Evolutionary conservation across 441 rosid species (phyloP).

Genomic region (Manihot esculenta): DNA sequence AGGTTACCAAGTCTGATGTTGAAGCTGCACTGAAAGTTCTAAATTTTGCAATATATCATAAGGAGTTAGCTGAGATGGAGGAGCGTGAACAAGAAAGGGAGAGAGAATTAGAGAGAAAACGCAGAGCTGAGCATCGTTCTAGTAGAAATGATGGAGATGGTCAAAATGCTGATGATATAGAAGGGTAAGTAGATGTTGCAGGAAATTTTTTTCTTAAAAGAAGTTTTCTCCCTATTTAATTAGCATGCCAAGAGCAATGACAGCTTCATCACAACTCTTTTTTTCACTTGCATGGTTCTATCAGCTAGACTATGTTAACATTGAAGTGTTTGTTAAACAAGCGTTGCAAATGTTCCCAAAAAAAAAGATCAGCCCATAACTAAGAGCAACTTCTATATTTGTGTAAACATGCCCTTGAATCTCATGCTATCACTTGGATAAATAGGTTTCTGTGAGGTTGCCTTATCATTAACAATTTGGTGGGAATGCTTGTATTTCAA

Average conservation of each 20-base stretch:
- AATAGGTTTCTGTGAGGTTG: neutral
- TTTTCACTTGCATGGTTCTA: neutral
- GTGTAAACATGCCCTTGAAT: too few relatives aligned
- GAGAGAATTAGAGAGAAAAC: slow-evolving; percentile 62
- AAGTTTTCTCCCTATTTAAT: neutral
- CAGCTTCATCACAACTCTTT: neutral
- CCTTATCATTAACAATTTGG: neutral
- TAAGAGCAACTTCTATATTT: too few relatives aligned
- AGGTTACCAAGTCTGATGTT: slow-evolving; percentile 85
- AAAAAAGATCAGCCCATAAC: too few relatives aligned
- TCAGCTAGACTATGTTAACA: too few relatives aligned
- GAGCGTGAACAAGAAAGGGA: slow-evolving; percentile 81
- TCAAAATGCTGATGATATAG: slow-evolving; percentile 29
- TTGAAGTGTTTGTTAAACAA: too few relatives aligned
- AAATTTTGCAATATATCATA: slow-evolving; percentile 96
- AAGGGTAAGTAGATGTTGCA: slow-evolving; percentile 43
- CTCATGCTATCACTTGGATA: neutral
- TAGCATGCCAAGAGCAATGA: neutral
- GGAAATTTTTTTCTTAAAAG: neutral
- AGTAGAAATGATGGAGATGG: slow-evolving; percentile 31
- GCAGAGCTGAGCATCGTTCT: slow-evolving; percentile 37
- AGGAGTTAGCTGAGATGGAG: slow-evolving; percentile 97
- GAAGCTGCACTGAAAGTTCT: slow-evolving; percentile 88
- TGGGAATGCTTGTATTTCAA: too few relatives aligned
- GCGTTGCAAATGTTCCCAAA: too few relatives aligned